Conservation (phyloP, 306 rosid genomes). For the Vicia sativa region DNA sequence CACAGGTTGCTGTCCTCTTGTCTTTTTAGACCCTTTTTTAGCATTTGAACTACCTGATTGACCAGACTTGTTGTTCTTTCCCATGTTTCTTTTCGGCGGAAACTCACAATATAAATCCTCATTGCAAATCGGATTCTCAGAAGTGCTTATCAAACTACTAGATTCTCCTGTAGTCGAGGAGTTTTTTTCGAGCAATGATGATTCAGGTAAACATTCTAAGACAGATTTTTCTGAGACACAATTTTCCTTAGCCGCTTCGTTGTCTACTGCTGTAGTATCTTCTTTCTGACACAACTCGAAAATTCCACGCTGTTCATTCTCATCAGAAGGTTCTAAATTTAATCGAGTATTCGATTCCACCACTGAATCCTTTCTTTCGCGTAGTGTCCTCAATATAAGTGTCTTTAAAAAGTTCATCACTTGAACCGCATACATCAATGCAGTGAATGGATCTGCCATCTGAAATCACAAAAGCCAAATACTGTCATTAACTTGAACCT, state of each 20-base stretch:
- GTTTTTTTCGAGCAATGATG: slow-evolving; percentile 22
- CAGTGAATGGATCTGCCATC: slow-evolving; percentile 91
- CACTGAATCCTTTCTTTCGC: slow-evolving; percentile 60
- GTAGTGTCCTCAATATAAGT: slow-evolving; percentile 61
- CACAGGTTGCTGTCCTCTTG: slow-evolving; percentile 42
- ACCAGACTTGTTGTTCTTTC: slow-evolving; percentile 47
- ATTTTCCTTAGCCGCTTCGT: slow-evolving; percentile 47
- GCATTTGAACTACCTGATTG: slow-evolving; percentile 52
- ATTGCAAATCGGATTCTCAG: slow-evolving; percentile 44
- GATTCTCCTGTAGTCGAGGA: slow-evolving; percentile 45
- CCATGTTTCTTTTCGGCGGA: slow-evolving; percentile 42
- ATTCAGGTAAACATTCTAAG: slow-evolving; percentile 38
- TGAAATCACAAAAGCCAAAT: slow-evolving; percentile 45
- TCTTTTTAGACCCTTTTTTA: slow-evolving; percentile 48
- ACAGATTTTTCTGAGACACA: slow-evolving; percentile 39
- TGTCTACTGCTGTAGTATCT: slow-evolving; percentile 37
- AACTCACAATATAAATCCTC: slow-evolving; percentile 43
- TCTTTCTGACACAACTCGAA: slow-evolving; percentile 46
- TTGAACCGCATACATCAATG: slow-evolving; percentile 89
- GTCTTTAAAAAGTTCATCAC: slow-evolving; percentile 89
- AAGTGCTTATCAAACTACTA: slow-evolving; percentile 38
- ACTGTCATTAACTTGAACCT: not conserved
- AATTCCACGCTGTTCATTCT: slow-evolving; percentile 55
- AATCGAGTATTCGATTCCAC: slow-evolving; percentile 47
- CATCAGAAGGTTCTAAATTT: slow-evolving; percentile 57